Percentiles rank a stretch among this genome's conserved stretches.
phyloP scores from a whole-genome alignment of 805 yeast species.

The Wickerhamiella kazuoi region DNA sequence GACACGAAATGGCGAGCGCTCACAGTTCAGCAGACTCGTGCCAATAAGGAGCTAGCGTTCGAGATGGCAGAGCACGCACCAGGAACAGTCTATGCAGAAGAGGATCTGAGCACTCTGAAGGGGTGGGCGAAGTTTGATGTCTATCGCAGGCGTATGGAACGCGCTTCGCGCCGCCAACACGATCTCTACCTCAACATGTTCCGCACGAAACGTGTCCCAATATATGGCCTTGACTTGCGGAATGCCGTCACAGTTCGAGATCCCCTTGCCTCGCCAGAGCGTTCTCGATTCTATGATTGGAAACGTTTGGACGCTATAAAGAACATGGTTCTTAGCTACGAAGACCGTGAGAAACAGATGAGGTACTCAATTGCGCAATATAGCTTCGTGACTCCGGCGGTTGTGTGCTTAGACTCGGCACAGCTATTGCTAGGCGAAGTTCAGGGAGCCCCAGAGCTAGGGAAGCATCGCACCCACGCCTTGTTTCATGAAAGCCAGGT shows the following conservation, averaged over 20 bases:
- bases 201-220: constrained; percentile 47
- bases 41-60: constrained; percentile 3
- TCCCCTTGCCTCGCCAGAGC: background rate
- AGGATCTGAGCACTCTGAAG: constrained; percentile 21
- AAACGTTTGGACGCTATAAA: constrained; percentile 4
- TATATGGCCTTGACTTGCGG: constrained; percentile 47
- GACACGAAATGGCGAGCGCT: constrained; percentile 7
- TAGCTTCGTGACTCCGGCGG: constrained; percentile 79
- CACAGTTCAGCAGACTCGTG: constrained; percentile 3
- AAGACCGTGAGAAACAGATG: constrained; percentile 23
- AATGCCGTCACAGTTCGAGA: constrained; percentile 20
- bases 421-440: constrained; percentile 12
- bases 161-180: constrained; percentile 37
- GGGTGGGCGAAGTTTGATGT: constrained; percentile 43
- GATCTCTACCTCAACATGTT: constrained; percentile 43
- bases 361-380: constrained; percentile 45
- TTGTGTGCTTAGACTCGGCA: constrained; percentile 53
- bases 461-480: constrained; percentile 15
- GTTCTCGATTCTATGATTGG: constrained; percentile 4
- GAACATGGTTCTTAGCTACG: constrained; percentile 13
- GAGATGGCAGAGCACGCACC: constrained; percentile 5
- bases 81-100: constrained; percentile 12
- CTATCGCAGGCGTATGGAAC: constrained; percentile 32
- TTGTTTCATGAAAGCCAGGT: constrained; percentile 74
- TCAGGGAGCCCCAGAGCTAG: constrained; percentile 8